These are phyloP conservation scores for Roridomyces roridus DNA, from an alignment of 768 basidiomycete species.

Conservation along the genomic window DNA sequence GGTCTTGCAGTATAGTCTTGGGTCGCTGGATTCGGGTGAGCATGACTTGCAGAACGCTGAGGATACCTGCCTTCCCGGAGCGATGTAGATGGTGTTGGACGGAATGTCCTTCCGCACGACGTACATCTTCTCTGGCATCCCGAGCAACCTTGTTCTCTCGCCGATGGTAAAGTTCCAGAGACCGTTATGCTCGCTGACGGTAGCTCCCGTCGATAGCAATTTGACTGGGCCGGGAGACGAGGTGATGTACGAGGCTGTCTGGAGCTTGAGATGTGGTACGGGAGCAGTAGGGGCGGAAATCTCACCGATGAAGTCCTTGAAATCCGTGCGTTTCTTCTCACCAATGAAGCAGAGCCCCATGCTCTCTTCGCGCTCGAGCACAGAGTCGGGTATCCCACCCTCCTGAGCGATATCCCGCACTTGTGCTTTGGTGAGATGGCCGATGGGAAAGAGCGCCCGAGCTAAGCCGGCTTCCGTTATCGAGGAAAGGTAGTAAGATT, in stretches of 20 bases:
- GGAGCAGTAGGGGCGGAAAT: conserved; percentile 28
- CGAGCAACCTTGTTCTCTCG: conserved; percentile 72
- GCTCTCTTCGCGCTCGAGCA: conserved; percentile 77
- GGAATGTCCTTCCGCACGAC: conserved; percentile 73
- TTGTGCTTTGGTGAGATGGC: conserved; percentile 65
- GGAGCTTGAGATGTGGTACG: neutral
- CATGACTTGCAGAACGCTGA: neutral
- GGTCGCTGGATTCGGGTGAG: conserved; percentile 48
- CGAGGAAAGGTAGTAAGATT: conserved; percentile 89
- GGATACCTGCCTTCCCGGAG: conserved; percentile 65
- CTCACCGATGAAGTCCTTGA: conserved; percentile 52
- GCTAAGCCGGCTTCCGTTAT: conserved; percentile 69
- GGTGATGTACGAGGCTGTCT: conserved; percentile 75
- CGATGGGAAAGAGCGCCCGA: conserved; percentile 83
- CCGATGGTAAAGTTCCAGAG: conserved; percentile 89
- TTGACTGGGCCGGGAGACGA: conserved; percentile 75
- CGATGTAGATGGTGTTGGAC: conserved; percentile 76
- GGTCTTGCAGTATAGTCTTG: conserved; percentile 54
- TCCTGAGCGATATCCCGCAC: conserved; percentile 75
- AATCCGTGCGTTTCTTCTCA: conserved; percentile 50
- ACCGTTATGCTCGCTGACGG: conserved; percentile 69
- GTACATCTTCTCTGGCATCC: conserved; percentile 67
- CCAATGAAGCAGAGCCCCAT: conserved; percentile 99
- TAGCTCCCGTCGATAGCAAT: conserved; percentile 57
- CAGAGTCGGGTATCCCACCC: conserved; percentile 62